These are phyloP conservation scores for Berkeleyomyces rouxiae DNA, from an alignment of 2,329 filamentous ascomycete species.

Conservation along the genomic window DNA sequence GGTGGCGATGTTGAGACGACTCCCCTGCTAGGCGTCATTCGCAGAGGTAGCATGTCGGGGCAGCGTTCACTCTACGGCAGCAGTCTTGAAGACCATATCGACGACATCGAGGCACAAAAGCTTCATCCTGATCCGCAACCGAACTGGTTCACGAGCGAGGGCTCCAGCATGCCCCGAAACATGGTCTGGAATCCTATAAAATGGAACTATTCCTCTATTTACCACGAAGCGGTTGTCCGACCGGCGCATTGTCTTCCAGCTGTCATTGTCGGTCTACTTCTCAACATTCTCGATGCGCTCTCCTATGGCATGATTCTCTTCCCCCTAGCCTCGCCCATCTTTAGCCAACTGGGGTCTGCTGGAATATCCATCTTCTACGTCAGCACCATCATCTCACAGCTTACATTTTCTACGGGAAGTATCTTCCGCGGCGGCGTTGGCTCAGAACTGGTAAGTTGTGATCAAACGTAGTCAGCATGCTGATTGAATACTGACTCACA, in stretches of 20 bases:
- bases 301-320: conserved; percentile 97
- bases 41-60: conserved; percentile 1
- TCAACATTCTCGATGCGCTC: conserved; percentile 87
- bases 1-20: conserved; percentile 12
- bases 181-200: conserved; percentile 39
- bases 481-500: neutral
- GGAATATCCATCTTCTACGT: conserved; percentile 98
- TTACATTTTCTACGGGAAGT: conserved; percentile 76
- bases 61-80: conserved; percentile 1
- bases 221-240: conserved; percentile 44
- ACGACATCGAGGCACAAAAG: neutral
- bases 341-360: conserved; percentile 71
- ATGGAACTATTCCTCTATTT: conserved; percentile 54
- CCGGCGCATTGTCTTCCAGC: conserved; percentile 63
- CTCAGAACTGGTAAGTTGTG: conserved; percentile 60
- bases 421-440: conserved; percentile 83
- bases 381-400: conserved; percentile 84
- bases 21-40: conserved; percentile 18
- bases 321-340: conserved; percentile 72
- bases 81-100: neutral
- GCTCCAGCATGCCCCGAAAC: neutral
- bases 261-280: conserved; percentile 70
- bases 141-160: neutral
- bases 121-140: neutral
- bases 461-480: neutral